Conservation (phyloP, 352 stramenopile species). For the Pythium rishiriense region DNA sequence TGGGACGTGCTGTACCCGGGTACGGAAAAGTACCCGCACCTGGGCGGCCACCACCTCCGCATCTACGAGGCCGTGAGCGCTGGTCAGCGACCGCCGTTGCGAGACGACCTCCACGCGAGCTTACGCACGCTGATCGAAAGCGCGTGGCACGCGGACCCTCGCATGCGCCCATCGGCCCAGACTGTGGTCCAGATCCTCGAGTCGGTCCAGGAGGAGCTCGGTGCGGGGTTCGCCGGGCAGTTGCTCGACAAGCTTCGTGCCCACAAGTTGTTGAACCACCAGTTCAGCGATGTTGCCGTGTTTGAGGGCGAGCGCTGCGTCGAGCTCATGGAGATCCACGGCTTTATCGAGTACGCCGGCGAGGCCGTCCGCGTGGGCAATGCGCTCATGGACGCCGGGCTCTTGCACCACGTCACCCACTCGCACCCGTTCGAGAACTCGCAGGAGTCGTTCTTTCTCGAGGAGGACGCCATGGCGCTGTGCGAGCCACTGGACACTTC, state of each 20-base stretch:
- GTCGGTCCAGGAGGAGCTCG: slow-evolving; percentile 29
- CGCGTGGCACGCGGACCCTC: slow-evolving; percentile 31
- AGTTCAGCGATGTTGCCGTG: slow-evolving; percentile 4
- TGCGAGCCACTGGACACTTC: slow-evolving; percentile 22
- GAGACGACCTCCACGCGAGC: slow-evolving; percentile 12
- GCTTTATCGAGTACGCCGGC: slow-evolving; percentile 20
- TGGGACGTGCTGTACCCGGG: slow-evolving; percentile 46
- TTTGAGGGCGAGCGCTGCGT: slow-evolving; percentile 42
- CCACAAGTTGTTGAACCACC: slow-evolving; percentile 20
- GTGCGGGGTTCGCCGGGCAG: slow-evolving; percentile 22
- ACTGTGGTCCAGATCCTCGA: slow-evolving; percentile 31
- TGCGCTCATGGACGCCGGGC: slow-evolving; percentile 33
- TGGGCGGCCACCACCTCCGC: neutral
- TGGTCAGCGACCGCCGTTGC: slow-evolving; percentile 28
- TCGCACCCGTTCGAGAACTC: slow-evolving; percentile 22
- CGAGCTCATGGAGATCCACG: slow-evolving; percentile 34
- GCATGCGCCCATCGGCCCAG: slow-evolving; percentile 18
- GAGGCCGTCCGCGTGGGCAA: slow-evolving; percentile 41
- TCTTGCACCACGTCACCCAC: slow-evolving; percentile 39
- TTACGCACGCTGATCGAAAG: slow-evolving; percentile 25
- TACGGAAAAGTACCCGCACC: slow-evolving; percentile 28
- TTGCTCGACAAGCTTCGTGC: slow-evolving; percentile 18
- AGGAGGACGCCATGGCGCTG: slow-evolving; percentile 38
- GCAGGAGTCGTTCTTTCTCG: slow-evolving; percentile 40
- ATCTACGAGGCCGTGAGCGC: slow-evolving; percentile 19